Base-by-base conservation (phyloP, 495 filamentous ascomycete genomes). In the Lasiosphaeria ovina region DNA sequence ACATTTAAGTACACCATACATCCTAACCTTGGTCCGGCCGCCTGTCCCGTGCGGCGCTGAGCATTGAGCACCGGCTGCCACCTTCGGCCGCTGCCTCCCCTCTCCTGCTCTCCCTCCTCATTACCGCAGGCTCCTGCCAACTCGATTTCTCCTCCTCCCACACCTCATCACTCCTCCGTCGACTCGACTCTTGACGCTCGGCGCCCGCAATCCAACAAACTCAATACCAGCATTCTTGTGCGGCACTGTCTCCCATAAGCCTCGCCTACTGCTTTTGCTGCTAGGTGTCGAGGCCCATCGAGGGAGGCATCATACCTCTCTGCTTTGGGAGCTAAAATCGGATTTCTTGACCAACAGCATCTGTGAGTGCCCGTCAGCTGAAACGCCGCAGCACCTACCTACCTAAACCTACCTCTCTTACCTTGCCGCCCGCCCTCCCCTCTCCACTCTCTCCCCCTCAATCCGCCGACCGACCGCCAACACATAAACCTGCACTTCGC, bases 1-100 rank as follows among this genome's bases (percentile, higher is more conserved):
- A 66, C 58, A 44, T 38, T 52, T 57, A 70, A 69, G 68, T 70
- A 70, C 66, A 45, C 16, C 65, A 35, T 66, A 64, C 62, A 40
- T 57, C 16, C 55, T n/a, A 34, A 35, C 14, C 44, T 58, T 35
- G 44, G 44, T 11, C 24, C 51, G 35, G 33, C 55, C 50, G 31
- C 51, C 57, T 65, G 44, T 47, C 12, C 44, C 44, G 44, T n/a
- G 44, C 44, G 16, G 44, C 59, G 33, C 42, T 40, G 17, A 38
- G 44, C 42, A 42, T 16, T 35, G 52, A 55, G 52, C 35, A 32
- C 59, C 45, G 52, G 35, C 51, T 51, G 48, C 34, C 31, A 32
- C 50, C 50, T 52, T 17, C 32, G 56, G 57, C 47, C 42, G n/a
- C 50, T 35, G 59, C 59, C 52, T 50, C 62, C 55, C 16, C 57